Evolutionary conservation across 441 rosid genomes (phyloP).

Genomic region (Populus tomentosa): DNA sequence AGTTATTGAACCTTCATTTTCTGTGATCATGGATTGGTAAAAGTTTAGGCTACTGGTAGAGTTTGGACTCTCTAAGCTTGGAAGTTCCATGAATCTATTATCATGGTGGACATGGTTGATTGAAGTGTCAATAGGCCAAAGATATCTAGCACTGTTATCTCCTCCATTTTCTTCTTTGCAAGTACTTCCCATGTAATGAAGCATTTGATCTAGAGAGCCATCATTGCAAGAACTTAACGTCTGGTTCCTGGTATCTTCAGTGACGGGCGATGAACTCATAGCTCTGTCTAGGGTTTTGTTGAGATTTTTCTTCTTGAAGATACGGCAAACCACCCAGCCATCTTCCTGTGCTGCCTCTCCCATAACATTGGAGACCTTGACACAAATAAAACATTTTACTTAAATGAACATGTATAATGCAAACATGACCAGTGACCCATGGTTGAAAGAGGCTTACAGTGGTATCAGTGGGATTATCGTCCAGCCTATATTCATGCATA

Average conservation of each 20-base stretch:
- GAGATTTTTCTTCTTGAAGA: conserved; percentile 75
- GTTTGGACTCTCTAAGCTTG: conserved; percentile 53
- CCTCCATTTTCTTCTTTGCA: conserved; percentile 50
- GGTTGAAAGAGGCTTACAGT: conserved; percentile 23
- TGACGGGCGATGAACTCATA: conserved; percentile 26
- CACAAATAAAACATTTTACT: background rate
- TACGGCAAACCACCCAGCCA: conserved; percentile 89
- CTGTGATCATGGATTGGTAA: conserved; percentile 19
- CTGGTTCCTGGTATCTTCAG: conserved; percentile 22
- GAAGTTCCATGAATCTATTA: conserved; percentile 60
- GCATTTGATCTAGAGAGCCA: conserved; percentile 48
- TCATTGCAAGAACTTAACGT: conserved; percentile 26
- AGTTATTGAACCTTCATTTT: background rate
- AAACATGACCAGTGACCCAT: background rate
- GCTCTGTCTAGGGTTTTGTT: conserved; percentile 63
- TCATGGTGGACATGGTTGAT: conserved; percentile 8
- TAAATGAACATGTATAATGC: background rate
- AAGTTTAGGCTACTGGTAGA: conserved; percentile 17
- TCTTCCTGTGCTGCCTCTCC: conserved; percentile 61
- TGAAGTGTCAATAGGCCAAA: conserved; percentile 13
- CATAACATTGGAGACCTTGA: conserved; percentile 28
- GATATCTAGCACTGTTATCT: conserved; percentile 10
- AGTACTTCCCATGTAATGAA: conserved; percentile 48
- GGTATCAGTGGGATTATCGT: conserved; percentile 43
- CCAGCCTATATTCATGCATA: conserved; percentile 91